These are phyloP conservation scores for Cutaneotrichosporon cutaneum DNA, from an alignment of 1,284 basidiomycete genomes.

Conservation along the genomic window DNA sequence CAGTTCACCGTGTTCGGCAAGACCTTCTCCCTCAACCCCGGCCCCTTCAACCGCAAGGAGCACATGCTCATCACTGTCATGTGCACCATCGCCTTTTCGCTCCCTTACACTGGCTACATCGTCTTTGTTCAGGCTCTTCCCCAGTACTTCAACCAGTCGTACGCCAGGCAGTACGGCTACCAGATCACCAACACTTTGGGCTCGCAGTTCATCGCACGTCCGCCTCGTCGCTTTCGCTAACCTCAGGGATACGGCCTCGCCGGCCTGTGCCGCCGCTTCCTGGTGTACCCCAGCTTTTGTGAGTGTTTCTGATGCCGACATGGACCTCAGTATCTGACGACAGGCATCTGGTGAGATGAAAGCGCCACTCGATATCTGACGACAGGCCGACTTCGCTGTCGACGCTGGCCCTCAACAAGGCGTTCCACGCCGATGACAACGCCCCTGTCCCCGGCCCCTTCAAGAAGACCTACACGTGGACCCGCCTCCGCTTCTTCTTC, in stretches of 20 bases:
- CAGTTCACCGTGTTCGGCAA: conserved; percentile 23
- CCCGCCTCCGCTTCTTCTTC: conserved; percentile 49
- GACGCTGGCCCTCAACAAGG: conserved; percentile 55
- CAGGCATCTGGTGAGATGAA: neutral
- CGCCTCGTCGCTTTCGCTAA: neutral
- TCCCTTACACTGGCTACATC: conserved; percentile 51
- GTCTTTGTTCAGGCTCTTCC: conserved; percentile 40
- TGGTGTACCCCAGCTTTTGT: conserved; percentile 55
- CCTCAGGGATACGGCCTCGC: conserved; percentile 57
- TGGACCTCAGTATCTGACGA: conserved; percentile 14
- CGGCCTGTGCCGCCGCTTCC: conserved; percentile 56
- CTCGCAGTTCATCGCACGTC: conserved; percentile 53
- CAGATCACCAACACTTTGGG: conserved; percentile 50
- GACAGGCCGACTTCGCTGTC: conserved; percentile 49
- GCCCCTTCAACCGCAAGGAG: conserved; percentile 58
- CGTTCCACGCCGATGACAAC: conserved; percentile 51
- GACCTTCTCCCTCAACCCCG: conserved; percentile 43
- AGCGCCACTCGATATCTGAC: neutral
- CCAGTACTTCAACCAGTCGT: conserved; percentile 45
- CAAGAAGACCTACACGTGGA: conserved; percentile 43
- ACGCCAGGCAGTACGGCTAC: conserved; percentile 53
- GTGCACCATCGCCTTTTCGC: conserved; percentile 42
- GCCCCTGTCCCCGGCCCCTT: conserved; percentile 49
- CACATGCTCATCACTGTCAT: conserved; percentile 49
- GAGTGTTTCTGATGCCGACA: conserved; percentile 43